Evolutionary conservation across 306 rosid genomes (phyloP).

Genomic region (Crotalaria pallida): DNA sequence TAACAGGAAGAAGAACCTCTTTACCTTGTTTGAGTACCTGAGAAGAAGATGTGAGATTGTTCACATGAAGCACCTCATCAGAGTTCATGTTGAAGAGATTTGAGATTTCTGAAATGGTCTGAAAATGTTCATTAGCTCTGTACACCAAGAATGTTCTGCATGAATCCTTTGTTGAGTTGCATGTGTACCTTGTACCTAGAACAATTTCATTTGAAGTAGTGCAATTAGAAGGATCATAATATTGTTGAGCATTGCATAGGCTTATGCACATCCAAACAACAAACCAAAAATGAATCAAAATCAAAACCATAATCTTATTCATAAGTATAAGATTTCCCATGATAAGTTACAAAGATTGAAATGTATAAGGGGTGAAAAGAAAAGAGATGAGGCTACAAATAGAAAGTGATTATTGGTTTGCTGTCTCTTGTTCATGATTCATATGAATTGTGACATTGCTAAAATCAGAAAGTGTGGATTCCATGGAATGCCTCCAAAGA

Average conservation of each 20-base stretch:
- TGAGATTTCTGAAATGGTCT: slow-evolving; percentile 34
- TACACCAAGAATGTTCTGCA: slow-evolving; percentile 56
- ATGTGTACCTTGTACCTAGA: slow-evolving; percentile 48
- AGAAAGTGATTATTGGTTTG: slow-evolving; percentile 1
- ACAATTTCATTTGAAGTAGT: neutral
- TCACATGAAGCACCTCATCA: slow-evolving; percentile 25
- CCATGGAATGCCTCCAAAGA: slow-evolving; percentile 8
- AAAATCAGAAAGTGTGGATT: neutral
- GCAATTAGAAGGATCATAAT: slow-evolving; percentile 38
- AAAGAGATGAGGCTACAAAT: neutral
- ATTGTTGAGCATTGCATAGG: slow-evolving; percentile 34
- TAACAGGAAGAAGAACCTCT: slow-evolving; percentile 55
- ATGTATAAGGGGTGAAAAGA: neutral
- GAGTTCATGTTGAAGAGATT: slow-evolving; percentile 26
- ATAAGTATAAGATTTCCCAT: neutral
- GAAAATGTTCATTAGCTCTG: slow-evolving; percentile 42
- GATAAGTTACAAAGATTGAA: neutral
- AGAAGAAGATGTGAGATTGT: slow-evolving; percentile 34
- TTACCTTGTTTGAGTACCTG: slow-evolving; percentile 36
- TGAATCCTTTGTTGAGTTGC: slow-evolving; percentile 36
- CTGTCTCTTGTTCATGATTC: neutral
- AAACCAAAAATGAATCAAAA: slow-evolving; percentile 37
- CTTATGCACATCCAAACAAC: slow-evolving; percentile 30
- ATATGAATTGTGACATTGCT: neutral
- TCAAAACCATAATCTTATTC: slow-evolving; percentile 25